Evolutionary conservation across 306 rosid species (phyloP).

Genomic region (Corylus heterophylla): DNA sequence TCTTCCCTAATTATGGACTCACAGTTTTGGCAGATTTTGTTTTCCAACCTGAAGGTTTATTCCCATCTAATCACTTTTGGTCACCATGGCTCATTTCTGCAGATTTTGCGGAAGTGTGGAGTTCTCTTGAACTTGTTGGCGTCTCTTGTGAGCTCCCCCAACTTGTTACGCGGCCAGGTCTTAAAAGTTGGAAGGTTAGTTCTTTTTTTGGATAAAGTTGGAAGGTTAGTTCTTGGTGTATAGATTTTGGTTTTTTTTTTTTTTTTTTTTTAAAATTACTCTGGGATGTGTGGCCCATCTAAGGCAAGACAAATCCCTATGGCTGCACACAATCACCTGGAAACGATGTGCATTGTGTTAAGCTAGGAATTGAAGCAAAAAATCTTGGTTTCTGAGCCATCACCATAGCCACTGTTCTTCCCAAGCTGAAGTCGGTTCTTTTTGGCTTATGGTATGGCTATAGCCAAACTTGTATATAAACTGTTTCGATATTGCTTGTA

Average conservation of each 20-base stretch:
- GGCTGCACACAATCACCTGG: background rate
- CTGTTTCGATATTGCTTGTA: too few relatives aligned
- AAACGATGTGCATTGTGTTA: background rate
- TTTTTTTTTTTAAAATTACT: background rate
- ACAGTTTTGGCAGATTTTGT: background rate
- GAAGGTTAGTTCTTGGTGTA: too few relatives aligned
- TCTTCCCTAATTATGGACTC: background rate
- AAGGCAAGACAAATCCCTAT: background rate
- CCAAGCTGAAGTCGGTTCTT: background rate
- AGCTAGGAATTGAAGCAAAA: background rate
- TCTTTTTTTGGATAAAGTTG: too few relatives aligned
- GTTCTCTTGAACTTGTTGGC: constrained; percentile 78
- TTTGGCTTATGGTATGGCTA: background rate
- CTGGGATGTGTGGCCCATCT: background rate
- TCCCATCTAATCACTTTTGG: background rate
- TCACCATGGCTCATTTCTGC: constrained; percentile 16
- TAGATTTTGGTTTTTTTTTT: too few relatives aligned
- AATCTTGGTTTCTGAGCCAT: background rate
- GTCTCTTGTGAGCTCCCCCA: constrained; percentile 91
- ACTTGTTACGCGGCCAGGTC: constrained; percentile 82
- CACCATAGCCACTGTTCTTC: background rate
- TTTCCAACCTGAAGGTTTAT: background rate
- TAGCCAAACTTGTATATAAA: too few relatives aligned
- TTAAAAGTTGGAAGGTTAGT: constrained; percentile 86
- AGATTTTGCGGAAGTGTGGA: constrained; percentile 81